Base-by-base conservation (phyloP, 2,329 filamentous ascomycete genomes). In the Mariannaea elegans region DNA sequence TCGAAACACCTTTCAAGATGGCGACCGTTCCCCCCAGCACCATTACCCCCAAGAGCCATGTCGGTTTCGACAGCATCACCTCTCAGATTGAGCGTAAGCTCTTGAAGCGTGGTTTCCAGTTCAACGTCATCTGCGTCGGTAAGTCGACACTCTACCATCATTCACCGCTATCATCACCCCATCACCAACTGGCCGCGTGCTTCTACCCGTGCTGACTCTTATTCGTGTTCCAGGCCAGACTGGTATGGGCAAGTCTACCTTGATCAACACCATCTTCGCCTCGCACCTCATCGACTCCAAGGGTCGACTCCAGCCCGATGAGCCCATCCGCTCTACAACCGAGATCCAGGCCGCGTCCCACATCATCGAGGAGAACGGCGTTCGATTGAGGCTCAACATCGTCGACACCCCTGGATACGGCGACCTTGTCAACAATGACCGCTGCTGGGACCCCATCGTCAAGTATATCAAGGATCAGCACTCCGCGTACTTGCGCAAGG, bases 391-490 rank as follows among this genome's bases (percentile, higher is more conserved):
- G 73, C 86, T 99, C 75, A 99, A 98, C 87, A 99, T 99, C 75
- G 95, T 99, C 74, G 95, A 99, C 78, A 99, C 95, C 66, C 95
- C 95, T 66, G 95, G 95, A 67, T 99, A 99, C 75, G 95, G 95
- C 75, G 95, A 99, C 75, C 88, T 97, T 76, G 95, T 99, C 81
- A 99, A 99, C 88, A 99, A 99, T 81, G 95, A 99, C 83, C 91
- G 95, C 86, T 99, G 95, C 89, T 99, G 95, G 95, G 95, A 99
- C 77, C 95, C 95, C 65, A 99, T 99, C 78, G 94, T 99, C 86
- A 99, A 99, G 86, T 99, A 99, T 83, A 99, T 99, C 87, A 99
- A 99, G 87, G 95, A 99, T 81, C 95, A 99, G 85, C 95, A 99
- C 86, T 97, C 93, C 52, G 94, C 95, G 73, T 99, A 98, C 84